These are phyloP conservation scores for Populus hybrid DNA, from an alignment of 441 rosid species.

Conservation along the genomic window DNA sequence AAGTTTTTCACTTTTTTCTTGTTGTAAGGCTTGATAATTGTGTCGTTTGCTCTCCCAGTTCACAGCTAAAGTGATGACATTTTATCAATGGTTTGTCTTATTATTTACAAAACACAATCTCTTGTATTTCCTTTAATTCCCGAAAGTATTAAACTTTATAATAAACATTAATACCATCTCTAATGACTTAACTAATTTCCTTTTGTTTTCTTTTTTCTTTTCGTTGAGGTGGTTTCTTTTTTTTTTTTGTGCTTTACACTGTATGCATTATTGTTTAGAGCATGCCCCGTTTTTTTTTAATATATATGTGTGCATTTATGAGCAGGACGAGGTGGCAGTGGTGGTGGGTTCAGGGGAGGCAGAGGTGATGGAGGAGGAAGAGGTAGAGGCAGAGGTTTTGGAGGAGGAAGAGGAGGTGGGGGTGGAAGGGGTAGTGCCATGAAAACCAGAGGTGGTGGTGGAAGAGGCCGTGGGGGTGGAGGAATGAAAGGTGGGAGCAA, in stretches of 20 bases:
- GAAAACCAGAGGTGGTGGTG: slow-evolving; percentile 28
- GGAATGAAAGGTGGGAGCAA: slow-evolving; percentile 95
- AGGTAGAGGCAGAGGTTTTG: not conserved
- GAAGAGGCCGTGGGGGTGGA: slow-evolving; percentile 52
- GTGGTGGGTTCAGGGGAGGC: slow-evolving; percentile 66
- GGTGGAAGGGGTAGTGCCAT: slow-evolving; percentile 23
- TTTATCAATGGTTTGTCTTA: not conserved
- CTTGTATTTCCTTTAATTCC: not conserved
- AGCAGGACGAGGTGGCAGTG: slow-evolving; percentile 46
- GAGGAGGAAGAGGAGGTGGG: slow-evolving; percentile 36
- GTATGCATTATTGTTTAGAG: not conserved
- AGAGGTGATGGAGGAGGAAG: slow-evolving; percentile 43
- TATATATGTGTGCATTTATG: not conserved
- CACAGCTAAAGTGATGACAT: not conserved
- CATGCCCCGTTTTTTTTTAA: not conserved
- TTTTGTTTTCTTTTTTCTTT: too few species aligned
- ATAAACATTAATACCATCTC: not conserved
- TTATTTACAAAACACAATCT: not conserved
- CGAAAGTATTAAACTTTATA: not conserved
- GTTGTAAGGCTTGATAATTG: not conserved
- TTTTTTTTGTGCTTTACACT: not conserved
- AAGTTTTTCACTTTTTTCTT: too few species aligned
- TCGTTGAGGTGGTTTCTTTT: not conserved
- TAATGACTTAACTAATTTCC: too few species aligned
- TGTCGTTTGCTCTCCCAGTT: not conserved